A percentile compares a stretch with the other conserved stretches of the same genome.
Conservation (phyloP, 305 asterid genomes). For the Stenogyne calaminthoides region DNA sequence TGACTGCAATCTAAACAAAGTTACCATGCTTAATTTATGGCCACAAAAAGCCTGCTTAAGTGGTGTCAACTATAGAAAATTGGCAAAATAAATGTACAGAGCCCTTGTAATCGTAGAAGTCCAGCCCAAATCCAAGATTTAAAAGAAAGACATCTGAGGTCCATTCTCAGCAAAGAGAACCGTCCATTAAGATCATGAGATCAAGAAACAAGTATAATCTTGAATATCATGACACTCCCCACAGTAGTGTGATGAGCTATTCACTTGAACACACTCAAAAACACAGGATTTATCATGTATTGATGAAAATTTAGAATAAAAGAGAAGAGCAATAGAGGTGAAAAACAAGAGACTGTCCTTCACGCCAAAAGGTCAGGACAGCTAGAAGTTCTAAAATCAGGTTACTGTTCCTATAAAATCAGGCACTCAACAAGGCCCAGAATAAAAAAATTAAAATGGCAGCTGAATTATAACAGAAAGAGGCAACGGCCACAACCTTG, state of each 20-base stretch:
- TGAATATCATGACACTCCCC: neutral
- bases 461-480: neutral
- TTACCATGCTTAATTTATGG: neutral
- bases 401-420: neutral
- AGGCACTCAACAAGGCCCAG: neutral
- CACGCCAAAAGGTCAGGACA: neutral
- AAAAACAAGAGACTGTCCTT: neutral
- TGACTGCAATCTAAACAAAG: neutral
- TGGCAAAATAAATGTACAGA: constrained; percentile 2
- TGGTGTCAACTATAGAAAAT: neutral
- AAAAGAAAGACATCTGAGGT: neutral
- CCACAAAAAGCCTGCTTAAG: neutral
- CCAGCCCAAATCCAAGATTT: neutral
- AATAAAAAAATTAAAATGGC: neutral
- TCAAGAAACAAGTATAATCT: neutral
- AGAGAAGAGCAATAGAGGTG: neutral
- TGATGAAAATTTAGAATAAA: neutral
- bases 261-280: neutral
- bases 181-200: neutral
- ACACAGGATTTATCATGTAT: neutral
- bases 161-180: constrained; percentile 8
- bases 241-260: neutral
- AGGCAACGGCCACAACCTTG: neutral
- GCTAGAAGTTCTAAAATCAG: constrained; percentile 5
- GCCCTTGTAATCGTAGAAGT: neutral